Evolutionary conservation across 1,139 yeast genomes (phyloP).

Genomic region (Yamadazyma siamensis): DNA sequence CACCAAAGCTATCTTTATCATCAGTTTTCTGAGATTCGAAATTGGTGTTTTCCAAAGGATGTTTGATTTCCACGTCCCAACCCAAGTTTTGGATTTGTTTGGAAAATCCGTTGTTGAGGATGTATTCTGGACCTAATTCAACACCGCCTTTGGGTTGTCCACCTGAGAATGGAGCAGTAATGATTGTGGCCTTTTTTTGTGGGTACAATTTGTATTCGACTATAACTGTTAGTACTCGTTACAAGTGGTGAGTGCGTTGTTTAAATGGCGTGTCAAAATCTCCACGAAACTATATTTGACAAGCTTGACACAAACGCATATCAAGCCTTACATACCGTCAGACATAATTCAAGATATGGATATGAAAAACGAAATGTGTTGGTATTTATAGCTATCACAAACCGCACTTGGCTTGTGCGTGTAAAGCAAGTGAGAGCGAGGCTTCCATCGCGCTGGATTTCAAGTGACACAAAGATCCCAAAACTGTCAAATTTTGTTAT

Average conservation of each 20-base stretch:
- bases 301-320: too few species aligned
- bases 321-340: conserved; percentile 14
- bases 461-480: conserved; percentile 3
- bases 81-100: conserved; percentile 63
- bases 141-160: conserved; percentile 96
- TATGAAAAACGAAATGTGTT: too few species aligned
- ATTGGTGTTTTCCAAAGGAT: conserved; percentile 54
- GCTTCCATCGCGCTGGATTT: too few species aligned
- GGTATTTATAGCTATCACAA: too few species aligned
- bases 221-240: conserved; percentile 6
- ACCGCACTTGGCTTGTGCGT: too few species aligned
- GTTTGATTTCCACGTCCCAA: conserved; percentile 59
- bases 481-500: too few species aligned
- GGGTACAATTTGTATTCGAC: conserved; percentile 51
- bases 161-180: conserved; percentile 91
- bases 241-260: neutral
- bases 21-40: conserved; percentile 40
- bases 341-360: conserved; percentile 10
- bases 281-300: too few species aligned
- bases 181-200: conserved; percentile 54
- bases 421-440: too few species aligned
- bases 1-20: conserved; percentile 47
- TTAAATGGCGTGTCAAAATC: too few species aligned
- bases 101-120: conserved; percentile 69
- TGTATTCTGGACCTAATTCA: conserved; percentile 85